phyloP scores from a whole-genome alignment of 2,329 filamentous ascomycete genomes.

The Cladophialophora carrionii region DNA sequence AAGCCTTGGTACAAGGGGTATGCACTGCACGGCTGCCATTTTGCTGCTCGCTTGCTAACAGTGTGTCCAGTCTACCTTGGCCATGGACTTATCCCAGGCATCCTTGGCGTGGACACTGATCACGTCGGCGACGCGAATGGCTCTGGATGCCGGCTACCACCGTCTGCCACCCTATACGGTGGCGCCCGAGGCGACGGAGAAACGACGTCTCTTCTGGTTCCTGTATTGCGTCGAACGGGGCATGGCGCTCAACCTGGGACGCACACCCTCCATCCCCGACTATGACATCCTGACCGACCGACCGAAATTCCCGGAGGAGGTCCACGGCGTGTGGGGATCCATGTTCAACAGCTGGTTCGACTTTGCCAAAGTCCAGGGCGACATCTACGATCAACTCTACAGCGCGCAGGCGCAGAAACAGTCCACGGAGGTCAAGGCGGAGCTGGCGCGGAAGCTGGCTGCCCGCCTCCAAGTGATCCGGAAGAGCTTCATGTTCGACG shows the following conservation, averaged over 20 bases:
- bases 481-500: slow-evolving; percentile 19
- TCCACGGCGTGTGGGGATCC: slow-evolving; percentile 50
- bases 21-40: not conserved
- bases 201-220: slow-evolving; percentile 58
- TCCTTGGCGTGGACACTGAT: slow-evolving; percentile 68
- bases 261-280: slow-evolving; percentile 61
- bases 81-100: slow-evolving; percentile 64
- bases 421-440: slow-evolving; percentile 52
- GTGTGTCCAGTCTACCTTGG: slow-evolving; percentile 58
- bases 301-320: slow-evolving; percentile 40
- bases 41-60: not conserved
- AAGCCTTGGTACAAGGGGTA: slow-evolving; percentile 63
- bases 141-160: slow-evolving; percentile 66
- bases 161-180: slow-evolving; percentile 44
- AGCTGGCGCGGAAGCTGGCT: slow-evolving; percentile 47
- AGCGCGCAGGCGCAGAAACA: slow-evolving; percentile 40
- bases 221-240: slow-evolving; percentile 63
- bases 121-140: slow-evolving; percentile 62
- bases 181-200: slow-evolving; percentile 40
- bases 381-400: slow-evolving; percentile 64
- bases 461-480: slow-evolving; percentile 8
- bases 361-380: slow-evolving; percentile 60
- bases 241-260: slow-evolving; percentile 62
- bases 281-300: slow-evolving; percentile 60
- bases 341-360: slow-evolving; percentile 60